phyloP scores from a whole-genome alignment of 176 grass and related monocot genomes.

The Carex kokanica region DNA sequence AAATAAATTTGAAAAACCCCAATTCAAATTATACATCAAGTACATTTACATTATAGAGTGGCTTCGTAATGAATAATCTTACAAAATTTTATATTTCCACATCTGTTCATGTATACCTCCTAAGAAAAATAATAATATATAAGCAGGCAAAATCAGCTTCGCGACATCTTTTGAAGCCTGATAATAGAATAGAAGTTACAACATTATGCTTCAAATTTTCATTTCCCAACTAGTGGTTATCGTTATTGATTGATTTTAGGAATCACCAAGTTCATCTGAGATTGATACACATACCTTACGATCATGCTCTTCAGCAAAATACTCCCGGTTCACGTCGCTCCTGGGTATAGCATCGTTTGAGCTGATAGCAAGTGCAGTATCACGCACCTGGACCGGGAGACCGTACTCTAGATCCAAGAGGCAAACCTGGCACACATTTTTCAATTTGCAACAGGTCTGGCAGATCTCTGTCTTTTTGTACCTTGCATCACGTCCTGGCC shows the following conservation, averaged over 20 bases:
- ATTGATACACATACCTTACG: constrained; percentile 55
- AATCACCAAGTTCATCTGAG: constrained; percentile 4
- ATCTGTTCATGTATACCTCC: not conserved
- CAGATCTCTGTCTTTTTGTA: constrained; percentile 99
- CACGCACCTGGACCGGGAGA: constrained; percentile 83
- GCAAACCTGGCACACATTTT: constrained; percentile 98
- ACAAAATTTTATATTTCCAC: not conserved
- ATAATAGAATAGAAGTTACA: not conserved
- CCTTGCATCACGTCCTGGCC: constrained; percentile 86
- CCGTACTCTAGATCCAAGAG: constrained; percentile 96
- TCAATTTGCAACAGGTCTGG: constrained; percentile 96
- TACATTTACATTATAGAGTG: not conserved
- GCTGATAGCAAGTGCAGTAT: constrained; percentile 79
- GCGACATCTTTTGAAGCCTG: not conserved
- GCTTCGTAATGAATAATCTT: not conserved
- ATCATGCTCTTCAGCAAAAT: constrained; percentile 97
- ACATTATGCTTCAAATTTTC: not conserved
- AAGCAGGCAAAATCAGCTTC: not conserved
- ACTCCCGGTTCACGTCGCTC: constrained; percentile 93
- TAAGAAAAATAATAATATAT: not conserved
- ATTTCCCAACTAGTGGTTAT: not conserved
- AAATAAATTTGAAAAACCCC: not conserved
- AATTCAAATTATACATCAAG: not conserved
- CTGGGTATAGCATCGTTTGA: constrained; percentile 88
- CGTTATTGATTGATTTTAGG: not conserved